Conservation (phyloP, 108 stramenopile genomes). For the Skeletonema grethae region DNA sequence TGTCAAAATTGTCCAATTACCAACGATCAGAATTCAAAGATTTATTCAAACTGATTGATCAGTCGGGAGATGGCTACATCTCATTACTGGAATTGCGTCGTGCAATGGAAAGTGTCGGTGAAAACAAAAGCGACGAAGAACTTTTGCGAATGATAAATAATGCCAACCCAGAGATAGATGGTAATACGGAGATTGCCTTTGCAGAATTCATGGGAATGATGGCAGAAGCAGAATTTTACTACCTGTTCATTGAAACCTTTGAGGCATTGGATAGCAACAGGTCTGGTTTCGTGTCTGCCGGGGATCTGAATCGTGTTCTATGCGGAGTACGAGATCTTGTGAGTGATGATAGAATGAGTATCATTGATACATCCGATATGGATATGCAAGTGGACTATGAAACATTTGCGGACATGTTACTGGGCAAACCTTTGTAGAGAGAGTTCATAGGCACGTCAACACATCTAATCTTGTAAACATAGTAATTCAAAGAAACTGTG, state of each 20-base stretch:
- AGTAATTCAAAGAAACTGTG: neutral
- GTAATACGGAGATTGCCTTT: conserved; percentile 56
- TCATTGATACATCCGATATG: conserved; percentile 84
- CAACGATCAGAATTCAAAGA: conserved; percentile 73
- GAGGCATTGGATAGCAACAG: conserved; percentile 66
- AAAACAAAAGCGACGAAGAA: conserved; percentile 59
- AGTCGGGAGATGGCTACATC: conserved; percentile 59
- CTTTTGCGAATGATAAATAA: conserved; percentile 67
- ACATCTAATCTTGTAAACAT: neutral
- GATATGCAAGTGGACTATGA: conserved; percentile 90
- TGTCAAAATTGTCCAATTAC: conserved; percentile 57
- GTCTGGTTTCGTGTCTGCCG: conserved; percentile 75
- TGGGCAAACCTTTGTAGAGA: conserved; percentile 52
- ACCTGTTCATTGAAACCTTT: conserved; percentile 85
- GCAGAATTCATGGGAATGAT: conserved; percentile 85
- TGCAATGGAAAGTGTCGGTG: conserved; percentile 63
- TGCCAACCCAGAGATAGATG: conserved; percentile 57
- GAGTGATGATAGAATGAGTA: conserved; percentile 82
- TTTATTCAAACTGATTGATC: conserved; percentile 74
- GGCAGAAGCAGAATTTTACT: conserved; percentile 87
- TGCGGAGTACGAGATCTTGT: conserved; percentile 84
- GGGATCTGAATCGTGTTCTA: conserved; percentile 71
- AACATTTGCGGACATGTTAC: conserved; percentile 78
- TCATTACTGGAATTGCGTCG: conserved; percentile 66
- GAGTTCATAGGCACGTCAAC: neutral